Evolutionary conservation across 306 rosid genomes (phyloP), one percentile per base, ranked within the genome.

Genomic region (Sicyos edulis): DNA sequence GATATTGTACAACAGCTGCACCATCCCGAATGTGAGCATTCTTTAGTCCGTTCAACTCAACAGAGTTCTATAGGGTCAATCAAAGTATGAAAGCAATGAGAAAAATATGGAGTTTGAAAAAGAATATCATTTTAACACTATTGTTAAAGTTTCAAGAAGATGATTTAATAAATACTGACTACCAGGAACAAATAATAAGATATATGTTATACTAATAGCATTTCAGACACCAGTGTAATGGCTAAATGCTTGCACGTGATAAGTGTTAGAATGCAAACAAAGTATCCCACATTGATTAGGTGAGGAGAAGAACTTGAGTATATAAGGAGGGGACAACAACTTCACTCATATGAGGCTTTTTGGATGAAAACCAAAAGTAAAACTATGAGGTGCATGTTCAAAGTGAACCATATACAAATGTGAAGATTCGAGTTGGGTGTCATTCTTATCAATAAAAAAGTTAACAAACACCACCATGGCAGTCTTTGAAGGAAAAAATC

Each of bases 1-100:
- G 95, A 83, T 85, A 95, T 73, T 95, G 99, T 72, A 89, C 97
- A 59, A 95, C 88, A 15, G 99, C 99, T 66, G 88, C 97, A 71
- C 99, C 99, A 78, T 95, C 99, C 64, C 99, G 90, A 80, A 95
- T 22, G 75, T 95, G 97, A 20, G 99, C 86, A 37, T 80, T 85
- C 81, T 70, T 89, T 71, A 95, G 81, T 71, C 99, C 97, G 54
- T 91, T 92, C 92, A 95, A 82, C 77, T 95, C 99, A 63, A 86
- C 84, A 4, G 92, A 78, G 82, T 95, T 95, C 99, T 95, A 71
- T 53, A 71, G 80, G 26, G 79, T 54, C 56, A 54, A 74, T 58
- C 47, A 69, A 59, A 44, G 7, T 32, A 74, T 34, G 45, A 34
- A 45, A 73, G 75, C 26, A 17, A 61, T 13, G 20, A 37, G 65